Conservation (phyloP, 2,329 filamentous ascomycete genomes). For the Colletotrichum spaethianum region DNA sequence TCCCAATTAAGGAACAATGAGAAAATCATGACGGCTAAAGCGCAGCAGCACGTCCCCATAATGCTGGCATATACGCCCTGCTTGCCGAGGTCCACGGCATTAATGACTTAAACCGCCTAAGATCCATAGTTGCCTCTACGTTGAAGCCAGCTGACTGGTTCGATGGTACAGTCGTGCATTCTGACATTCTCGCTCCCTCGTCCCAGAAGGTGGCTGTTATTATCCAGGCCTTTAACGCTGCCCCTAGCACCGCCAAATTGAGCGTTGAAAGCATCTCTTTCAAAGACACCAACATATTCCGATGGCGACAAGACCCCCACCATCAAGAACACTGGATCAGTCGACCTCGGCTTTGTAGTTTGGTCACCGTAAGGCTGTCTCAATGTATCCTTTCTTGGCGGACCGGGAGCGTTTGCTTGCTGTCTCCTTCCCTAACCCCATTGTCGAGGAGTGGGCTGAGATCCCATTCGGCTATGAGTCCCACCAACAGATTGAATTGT, state of each 20-base stretch:
- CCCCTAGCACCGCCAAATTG: conserved; percentile 67
- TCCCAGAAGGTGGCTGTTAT: conserved; percentile 73
- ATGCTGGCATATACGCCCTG: conserved; percentile 69
- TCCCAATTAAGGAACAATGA: not conserved
- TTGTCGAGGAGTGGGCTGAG: conserved; percentile 56
- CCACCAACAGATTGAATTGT: too few species aligned
- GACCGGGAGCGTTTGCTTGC: conserved; percentile 51
- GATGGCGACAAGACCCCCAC: conserved; percentile 63
- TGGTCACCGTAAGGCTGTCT: conserved; percentile 63
- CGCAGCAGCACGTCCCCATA: conserved; percentile 62
- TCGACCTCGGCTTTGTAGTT: conserved; percentile 68
- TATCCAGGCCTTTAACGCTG: conserved; percentile 72
- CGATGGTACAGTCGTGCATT: conserved; percentile 52
- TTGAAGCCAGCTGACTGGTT: conserved; percentile 65
- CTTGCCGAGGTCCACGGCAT: conserved; percentile 65
- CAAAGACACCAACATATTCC: conserved; percentile 74
- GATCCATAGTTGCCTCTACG: conserved; percentile 64
- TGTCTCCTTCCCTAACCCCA: conserved; percentile 60
- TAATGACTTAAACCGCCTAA: conserved; percentile 63
- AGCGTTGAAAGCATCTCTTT: conserved; percentile 71
- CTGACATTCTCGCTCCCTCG: conserved; percentile 64
- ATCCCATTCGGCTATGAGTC: conserved; percentile 55
- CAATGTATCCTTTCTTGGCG: conserved; percentile 66
- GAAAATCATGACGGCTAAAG: not conserved
- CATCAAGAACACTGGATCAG: conserved; percentile 66